A percentile compares a stretch with the other conserved stretches of the same genome.
These are phyloP conservation scores for Solanum pimpinellifolium DNA, from an alignment of 257 asterid genomes.

Conservation along the genomic window DNA sequence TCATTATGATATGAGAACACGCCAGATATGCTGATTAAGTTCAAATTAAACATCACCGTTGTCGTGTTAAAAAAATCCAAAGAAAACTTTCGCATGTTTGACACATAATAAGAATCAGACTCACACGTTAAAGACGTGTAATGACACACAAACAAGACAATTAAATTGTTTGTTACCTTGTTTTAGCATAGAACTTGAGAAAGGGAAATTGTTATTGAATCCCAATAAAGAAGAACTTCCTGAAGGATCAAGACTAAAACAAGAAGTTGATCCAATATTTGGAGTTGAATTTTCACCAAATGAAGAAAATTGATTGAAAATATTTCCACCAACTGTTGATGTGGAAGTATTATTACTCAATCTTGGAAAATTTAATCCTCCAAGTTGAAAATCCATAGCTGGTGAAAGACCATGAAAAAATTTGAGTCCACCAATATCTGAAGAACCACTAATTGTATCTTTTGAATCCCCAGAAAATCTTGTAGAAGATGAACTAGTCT, in stretches of 20 bases:
- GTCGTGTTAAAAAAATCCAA: neutral
- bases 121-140: neutral
- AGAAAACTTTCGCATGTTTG: neutral
- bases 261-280: slow-evolving; percentile 21
- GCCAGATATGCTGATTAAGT: neutral
- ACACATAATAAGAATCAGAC: neutral
- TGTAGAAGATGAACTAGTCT: slow-evolving; percentile 22
- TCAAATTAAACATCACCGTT: neutral
- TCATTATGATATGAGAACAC: neutral
- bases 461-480: slow-evolving; percentile 28
- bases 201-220: slow-evolving; percentile 18
- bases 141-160: neutral
- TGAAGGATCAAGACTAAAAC: slow-evolving; percentile 29
- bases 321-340: slow-evolving; percentile 6
- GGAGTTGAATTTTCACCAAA: slow-evolving; percentile 22
- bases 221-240: slow-evolving; percentile 26
- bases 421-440: slow-evolving; percentile 48
- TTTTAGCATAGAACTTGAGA: slow-evolving; percentile 11
- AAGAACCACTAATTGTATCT: slow-evolving; percentile 14
- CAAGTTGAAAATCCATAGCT: slow-evolving; percentile 77
- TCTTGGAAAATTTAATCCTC: slow-evolving; percentile 24
- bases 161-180: slow-evolving; percentile 4
- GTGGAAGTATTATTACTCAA: neutral
- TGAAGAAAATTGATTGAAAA: slow-evolving; percentile 25
- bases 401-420: slow-evolving; percentile 65